Base-by-base conservation (phyloP, 2,329 filamentous ascomycete genomes). In the Zasmidium citrigriseum region DNA sequence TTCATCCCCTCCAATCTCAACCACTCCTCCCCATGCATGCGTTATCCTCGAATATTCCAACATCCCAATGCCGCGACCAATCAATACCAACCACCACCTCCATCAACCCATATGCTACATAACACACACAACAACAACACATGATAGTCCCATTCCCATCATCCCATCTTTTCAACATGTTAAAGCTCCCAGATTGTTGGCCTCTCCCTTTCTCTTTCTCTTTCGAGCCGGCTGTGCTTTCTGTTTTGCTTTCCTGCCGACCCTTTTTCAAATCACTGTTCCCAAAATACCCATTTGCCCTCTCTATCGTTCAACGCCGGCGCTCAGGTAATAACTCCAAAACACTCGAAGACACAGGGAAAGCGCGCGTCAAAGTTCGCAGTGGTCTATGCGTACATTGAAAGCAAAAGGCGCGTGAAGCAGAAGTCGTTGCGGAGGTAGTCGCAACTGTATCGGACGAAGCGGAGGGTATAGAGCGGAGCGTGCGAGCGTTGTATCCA, bases 361-460 rank as follows among this genome's bases (percentile, higher is more conserved):
- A 47, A 21, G 18, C 25, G 49, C 46, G 46, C 44, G 44, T 18
- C 5, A 7, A n/a, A n/a, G n/a, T n/a, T n/a, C n/a, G n/a, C n/a
- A n/a, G n/a, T 5, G 16, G 44, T 5, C 25, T 52, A 52, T 45
- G 29, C 21, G 50, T 52, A 52, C 50, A 52, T 52, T 14, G 50
- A n/a, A 7, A 38, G 21, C 44, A 18, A 14, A 46, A 14, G n/a
- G 44, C 44, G n/a, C n/a, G 11, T n/a, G 20, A 18, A 46, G 20
- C 9, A 7, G 41, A 46, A 46, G 41, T 48, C 46, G n/a, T 21
- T 4, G 46, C 47, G 22, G 16, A 49, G 7, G 34, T n/a, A n/a
- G n/a, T n/a, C n/a, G n/a, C n/a, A n/a, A n/a, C n/a, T n/a, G 21
- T 10, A 46, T 46, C 16, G n/a, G 44, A 46, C 44, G 44, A 46